Percentiles rank a stretch among this genome's conserved stretches.
Evolutionary conservation across 768 basidiomycete genomes (phyloP).

Genomic region (Auricularia sp.): DNA sequence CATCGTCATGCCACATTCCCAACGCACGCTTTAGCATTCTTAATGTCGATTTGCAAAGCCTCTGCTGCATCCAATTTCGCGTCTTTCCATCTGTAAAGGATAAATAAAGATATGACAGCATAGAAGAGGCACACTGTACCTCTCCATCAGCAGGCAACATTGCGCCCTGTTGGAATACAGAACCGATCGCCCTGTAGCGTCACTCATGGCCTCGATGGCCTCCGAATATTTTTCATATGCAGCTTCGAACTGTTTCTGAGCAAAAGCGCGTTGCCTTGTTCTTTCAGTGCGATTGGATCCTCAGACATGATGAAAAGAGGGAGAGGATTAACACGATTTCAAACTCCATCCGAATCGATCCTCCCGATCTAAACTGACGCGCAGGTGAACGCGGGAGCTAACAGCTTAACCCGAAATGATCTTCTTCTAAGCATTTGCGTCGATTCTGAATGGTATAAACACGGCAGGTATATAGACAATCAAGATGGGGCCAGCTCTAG

Average conservation of each 20-base stretch:
- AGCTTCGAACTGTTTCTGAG: slow-evolving; percentile 21
- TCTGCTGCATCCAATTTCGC: background rate
- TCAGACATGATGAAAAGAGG: background rate
- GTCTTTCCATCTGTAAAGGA: background rate
- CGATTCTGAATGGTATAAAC: no score
- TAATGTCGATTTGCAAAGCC: background rate
- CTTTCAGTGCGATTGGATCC: slow-evolving; percentile 22
- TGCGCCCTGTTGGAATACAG: slow-evolving; percentile 10
- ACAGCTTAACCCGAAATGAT: background rate
- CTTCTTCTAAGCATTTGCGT: background rate
- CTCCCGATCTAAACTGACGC: background rate
- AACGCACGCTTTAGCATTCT: background rate
- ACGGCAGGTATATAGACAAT: no score
- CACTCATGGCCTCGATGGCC: slow-evolving; percentile 29
- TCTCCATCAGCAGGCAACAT: background rate
- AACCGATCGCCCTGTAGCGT: slow-evolving; percentile 35
- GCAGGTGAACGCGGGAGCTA: no score
- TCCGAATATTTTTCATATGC: slow-evolving; percentile 32
- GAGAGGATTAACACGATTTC: background rate
- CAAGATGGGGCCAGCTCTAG: no score
- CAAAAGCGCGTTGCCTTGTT: slow-evolving; percentile 30
- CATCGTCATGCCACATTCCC: background rate
- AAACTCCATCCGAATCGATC: background rate
- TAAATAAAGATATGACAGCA: background rate
- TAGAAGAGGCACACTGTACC: background rate